phyloP scores from a whole-genome alignment of 495 filamentous ascomycete species.

The Beverwykella pulmonaria region DNA sequence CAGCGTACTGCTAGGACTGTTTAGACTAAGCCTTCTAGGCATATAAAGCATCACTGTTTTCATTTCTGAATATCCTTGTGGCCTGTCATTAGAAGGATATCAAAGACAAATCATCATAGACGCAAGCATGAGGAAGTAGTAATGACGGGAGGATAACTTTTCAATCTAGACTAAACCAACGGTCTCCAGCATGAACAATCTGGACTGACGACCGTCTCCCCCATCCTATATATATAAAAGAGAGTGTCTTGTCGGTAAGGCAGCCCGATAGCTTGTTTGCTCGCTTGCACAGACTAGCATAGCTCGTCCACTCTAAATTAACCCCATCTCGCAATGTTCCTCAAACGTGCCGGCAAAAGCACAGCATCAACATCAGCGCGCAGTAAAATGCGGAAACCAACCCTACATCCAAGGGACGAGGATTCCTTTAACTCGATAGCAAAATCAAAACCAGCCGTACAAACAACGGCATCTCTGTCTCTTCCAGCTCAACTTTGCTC shows the following conservation, averaged over 20 bases:
- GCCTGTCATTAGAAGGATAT: not conserved
- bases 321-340: not conserved
- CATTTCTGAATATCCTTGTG: too few relatives aligned
- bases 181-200: conserved; percentile 8
- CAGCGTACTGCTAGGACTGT: too few relatives aligned
- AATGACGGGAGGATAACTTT: conserved; percentile 4
- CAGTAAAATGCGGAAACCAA: conserved; percentile 34
- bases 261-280: not conserved
- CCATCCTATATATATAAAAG: not conserved
- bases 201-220: not conserved
- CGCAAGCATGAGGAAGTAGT: not conserved
- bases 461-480: conserved; percentile 36
- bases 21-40: too few relatives aligned
- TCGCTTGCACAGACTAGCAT: too few relatives aligned
- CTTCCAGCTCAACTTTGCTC: conserved; percentile 23
- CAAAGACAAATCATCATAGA: not conserved
- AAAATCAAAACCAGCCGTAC: conserved; percentile 17
- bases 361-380: conserved; percentile 23
- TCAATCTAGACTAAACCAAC: conserved; percentile 4
- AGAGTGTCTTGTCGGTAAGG: not conserved
- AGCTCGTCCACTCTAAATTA: not conserved
- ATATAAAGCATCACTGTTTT: too few relatives aligned
- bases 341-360: conserved; percentile 17
- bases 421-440: conserved; percentile 19
- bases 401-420: conserved; percentile 39